Base-by-base conservation (phyloP, 1,284 basidiomycete species). In the Rhizoctonia solani region DNA sequence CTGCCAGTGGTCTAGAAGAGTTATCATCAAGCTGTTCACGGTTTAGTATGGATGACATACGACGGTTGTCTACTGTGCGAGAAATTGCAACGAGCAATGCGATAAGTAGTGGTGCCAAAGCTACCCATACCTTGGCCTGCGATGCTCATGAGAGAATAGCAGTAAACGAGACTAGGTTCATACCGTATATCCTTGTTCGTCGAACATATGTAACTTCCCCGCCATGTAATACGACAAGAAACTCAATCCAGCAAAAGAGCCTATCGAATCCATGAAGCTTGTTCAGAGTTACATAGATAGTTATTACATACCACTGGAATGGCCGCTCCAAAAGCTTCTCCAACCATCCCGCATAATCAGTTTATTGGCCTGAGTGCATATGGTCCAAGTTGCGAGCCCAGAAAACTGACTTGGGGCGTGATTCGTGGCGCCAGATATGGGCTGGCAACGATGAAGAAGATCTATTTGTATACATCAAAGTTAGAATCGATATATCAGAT, bases 301-400 rank as follows among this genome's bases (percentile, higher is more conserved):
- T 72, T 3, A 72, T 67, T 6, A 81, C 84, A 44, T 78, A 93
- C 85, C 76, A 74, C 90, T 93, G 0, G 92, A 87, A 78, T 98
- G 96, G 0, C 96, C 96, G 56, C 91, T 94, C 4, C 92, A 93
- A 77, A 99, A 98, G 74, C 91, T 94, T 72, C 92, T 86, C 81
- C 95, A 98, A 0, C 95, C 95, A 75, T 96, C 93, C 34, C 82
- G 79, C 72, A 95, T 76, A 4, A 87, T 82, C 13, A 74, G 69
- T 13, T 75, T 73, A 73, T 92, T 78, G 0, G 81, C 82, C 72
- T 88, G 85, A 0, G 92, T 93, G 78, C 97, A 99, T 58, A 98
- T 88, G 0, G 83, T 81, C 59, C 83, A 85, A 1, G 83, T 88
- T 0, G 87, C 87, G 9, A 98, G 81, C 0, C 92, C 90, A 46